These are phyloP conservation scores for Ganoderma lingzhi DNA, from an alignment of 1,284 basidiomycete species.

Conservation along the genomic window DNA sequence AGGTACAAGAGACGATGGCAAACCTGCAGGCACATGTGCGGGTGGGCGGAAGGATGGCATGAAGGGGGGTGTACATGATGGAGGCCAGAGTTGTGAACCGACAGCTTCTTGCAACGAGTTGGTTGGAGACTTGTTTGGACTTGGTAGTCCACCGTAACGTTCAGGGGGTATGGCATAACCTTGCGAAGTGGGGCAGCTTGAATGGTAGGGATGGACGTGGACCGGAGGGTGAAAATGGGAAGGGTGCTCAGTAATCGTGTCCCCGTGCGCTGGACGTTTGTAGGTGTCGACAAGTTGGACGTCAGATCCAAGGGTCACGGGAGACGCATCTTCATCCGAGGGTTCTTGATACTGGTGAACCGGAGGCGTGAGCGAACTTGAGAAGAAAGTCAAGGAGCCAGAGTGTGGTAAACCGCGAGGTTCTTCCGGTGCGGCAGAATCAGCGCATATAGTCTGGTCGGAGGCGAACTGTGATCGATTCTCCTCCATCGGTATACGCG, in stretches of 20 bases:
- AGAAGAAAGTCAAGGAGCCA: neutral
- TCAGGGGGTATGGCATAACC: neutral
- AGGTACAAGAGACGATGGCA: neutral
- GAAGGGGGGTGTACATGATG: neutral
- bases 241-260: neutral
- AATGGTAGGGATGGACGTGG: neutral
- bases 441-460: slow-evolving; percentile 12
- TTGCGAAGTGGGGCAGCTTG: neutral
- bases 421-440: neutral
- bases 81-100: neutral
- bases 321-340: neutral
- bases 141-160: too few relatives aligned
- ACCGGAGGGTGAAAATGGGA: neutral
- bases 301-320: neutral
- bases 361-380: neutral
- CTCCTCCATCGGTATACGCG: neutral
- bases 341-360: neutral
- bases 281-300: neutral
- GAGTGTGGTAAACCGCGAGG: neutral
- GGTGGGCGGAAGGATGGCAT: neutral
- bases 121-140: neutral
- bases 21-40: neutral
- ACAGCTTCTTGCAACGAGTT: neutral
- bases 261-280: too few relatives aligned
- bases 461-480: neutral